Evolutionary conservation across 179 eudicot species (phyloP).

Genomic region (Amaranthus tricolor): DNA sequence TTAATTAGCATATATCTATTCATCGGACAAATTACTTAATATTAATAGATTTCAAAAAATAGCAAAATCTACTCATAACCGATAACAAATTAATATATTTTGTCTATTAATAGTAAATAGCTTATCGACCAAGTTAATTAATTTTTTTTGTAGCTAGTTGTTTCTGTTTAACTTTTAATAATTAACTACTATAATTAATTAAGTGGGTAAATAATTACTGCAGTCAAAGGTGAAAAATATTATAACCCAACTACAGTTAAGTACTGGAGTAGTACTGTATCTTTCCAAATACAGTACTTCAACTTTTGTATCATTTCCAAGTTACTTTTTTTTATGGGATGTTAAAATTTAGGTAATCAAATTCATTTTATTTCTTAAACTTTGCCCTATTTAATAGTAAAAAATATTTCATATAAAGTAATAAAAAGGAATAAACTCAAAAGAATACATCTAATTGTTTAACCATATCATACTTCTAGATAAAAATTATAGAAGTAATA

Average conservation of each 20-base stretch:
- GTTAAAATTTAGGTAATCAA: conserved; percentile 8
- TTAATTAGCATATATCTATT: background rate
- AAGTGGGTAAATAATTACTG: background rate
- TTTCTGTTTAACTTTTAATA: background rate
- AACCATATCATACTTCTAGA: conserved; percentile 3
- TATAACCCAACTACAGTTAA: background rate
- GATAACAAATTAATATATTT: too few relatives aligned
- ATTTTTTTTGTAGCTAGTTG: too few relatives aligned
- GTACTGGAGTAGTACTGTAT: background rate
- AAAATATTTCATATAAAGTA: too few relatives aligned
- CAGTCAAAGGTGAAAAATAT: background rate
- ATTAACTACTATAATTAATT: background rate
- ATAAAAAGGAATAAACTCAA: background rate
- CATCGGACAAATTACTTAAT: too few relatives aligned
- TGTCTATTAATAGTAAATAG: too few relatives aligned
- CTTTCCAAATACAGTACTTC: background rate
- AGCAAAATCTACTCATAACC: too few relatives aligned
- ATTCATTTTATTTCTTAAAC: background rate
- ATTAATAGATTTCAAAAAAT: too few relatives aligned
- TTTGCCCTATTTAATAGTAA: too few relatives aligned
- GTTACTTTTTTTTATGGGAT: conserved; percentile 7
- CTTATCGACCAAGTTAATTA: too few relatives aligned
- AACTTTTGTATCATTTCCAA: background rate
- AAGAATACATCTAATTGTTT: conserved; percentile 16
- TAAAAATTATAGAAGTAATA: background rate